Evolutionary conservation across 2,329 filamentous ascomycete species (phyloP).

Genomic region (Stagonosporopsis chrysanthemi): DNA sequence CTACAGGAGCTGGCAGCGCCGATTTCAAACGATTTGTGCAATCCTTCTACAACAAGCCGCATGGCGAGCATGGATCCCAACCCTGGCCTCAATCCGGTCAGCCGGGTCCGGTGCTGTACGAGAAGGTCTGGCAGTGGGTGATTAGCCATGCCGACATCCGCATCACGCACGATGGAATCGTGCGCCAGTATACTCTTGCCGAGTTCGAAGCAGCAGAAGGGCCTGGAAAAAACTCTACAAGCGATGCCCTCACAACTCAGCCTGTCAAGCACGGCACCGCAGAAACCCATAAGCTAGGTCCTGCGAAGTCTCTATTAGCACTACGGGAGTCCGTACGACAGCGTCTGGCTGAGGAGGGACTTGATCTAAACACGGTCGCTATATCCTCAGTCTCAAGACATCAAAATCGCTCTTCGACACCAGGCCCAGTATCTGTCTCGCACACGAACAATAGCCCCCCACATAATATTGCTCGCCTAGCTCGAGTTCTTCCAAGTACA

Average conservation of each 20-base stretch:
- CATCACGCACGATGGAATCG: conserved; percentile 56
- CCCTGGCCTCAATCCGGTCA: neutral
- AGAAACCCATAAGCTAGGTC: neutral
- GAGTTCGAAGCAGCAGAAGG: conserved; percentile 46
- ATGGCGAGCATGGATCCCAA: conserved; percentile 10
- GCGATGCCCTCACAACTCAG: neutral
- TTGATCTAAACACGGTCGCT: neutral
- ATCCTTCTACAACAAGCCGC: conserved; percentile 44
- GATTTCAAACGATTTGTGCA: conserved; percentile 52
- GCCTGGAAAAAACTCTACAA: conserved; percentile 9
- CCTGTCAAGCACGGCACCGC: neutral
- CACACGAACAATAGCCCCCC: neutral
- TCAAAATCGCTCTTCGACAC: neutral
- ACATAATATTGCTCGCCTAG: conserved; percentile 5
- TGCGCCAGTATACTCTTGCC: conserved; percentile 34
- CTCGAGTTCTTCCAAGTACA: conserved; percentile 23
- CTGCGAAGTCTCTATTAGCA: conserved; percentile 25
- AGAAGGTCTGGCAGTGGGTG: conserved; percentile 66
- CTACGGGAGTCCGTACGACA: conserved; percentile 31
- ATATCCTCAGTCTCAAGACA: neutral
- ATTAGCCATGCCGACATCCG: conserved; percentile 63
- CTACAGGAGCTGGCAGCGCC: conserved; percentile 50
- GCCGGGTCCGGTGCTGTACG: conserved; percentile 60
- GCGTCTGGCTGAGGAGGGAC: conserved; percentile 23
- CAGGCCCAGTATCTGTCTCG: neutral